Base-by-base conservation (phyloP, 2,329 filamentous ascomycete genomes). In the Thielaviopsis populi region DNA sequence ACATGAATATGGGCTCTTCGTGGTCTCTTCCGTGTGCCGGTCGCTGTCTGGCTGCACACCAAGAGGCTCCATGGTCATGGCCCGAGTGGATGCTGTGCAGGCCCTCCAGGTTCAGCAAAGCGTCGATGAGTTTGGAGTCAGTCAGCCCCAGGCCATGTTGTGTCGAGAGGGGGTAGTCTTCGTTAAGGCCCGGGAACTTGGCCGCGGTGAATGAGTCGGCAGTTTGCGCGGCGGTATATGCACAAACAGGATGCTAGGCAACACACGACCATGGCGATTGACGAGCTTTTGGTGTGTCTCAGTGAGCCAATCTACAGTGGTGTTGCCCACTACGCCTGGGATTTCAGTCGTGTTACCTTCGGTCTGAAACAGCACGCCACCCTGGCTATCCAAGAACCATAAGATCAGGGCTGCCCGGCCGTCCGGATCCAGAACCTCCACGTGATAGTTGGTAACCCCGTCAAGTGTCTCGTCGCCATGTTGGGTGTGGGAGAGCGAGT, bases 371-470 rank as follows among this genome's bases (percentile, higher is more conserved):
- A 54, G 33, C 43, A 30, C 30, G 4, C 84, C 84, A 42, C 85
- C 84, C 17, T 80, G 77, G 63, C 78, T 81, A 69, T 89, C 87
- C 68, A 90, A 88, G 73, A 89, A 89, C 84, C 85, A 90, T 1
- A 90, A 74, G 0, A 89, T 69, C 40, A 79, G 67, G 58, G 74
- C 73, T 0, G 77, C 76, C 0, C 64, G 67, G 66, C 77, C 78
- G 5, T 70, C 67, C 3, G 69, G 63, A 0, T 73, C 69, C 42
- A 76, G 78, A 0, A 80, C 75, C 0, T 76, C 75, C 0, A 80
- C 70, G 65, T 77, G 75, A 69, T 79, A 79, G 59, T 80, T 80
- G 7, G 78, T 76, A 0, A 75, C 69, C 0, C 78, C 78, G n/a
- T 30, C 53, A 27, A 65, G 48, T 3, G 42, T 41, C 17, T 62